These are phyloP conservation scores for Truncatella angustata DNA, from an alignment of 2,329 filamentous ascomycete genomes.

Conservation along the genomic window DNA sequence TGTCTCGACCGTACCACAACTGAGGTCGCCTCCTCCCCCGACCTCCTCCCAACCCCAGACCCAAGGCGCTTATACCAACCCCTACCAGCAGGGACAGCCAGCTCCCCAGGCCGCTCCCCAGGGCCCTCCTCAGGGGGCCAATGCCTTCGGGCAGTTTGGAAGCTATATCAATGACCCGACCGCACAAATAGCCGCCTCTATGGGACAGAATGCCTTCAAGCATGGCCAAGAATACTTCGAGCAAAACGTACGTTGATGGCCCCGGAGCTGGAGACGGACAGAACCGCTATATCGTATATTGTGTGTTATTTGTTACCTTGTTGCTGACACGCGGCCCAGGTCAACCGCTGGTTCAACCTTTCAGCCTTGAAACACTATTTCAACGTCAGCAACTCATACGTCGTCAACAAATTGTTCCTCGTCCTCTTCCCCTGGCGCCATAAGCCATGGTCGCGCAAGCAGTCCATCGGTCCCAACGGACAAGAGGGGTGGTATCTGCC, in stretches of 20 bases:
- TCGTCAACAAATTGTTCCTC: conserved; percentile 86
- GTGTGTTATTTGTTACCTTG: too few species aligned
- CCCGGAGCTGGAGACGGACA: too few species aligned
- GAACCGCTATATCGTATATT: too few species aligned
- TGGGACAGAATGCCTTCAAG: conserved; percentile 87
- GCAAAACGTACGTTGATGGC: conserved; percentile 74
- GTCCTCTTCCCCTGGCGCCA: conserved; percentile 98
- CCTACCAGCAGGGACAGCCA: conserved; percentile 63
- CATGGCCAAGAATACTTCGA: conserved; percentile 94
- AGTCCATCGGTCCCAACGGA: conserved; percentile 67
- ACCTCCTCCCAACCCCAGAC: conserved; percentile 66
- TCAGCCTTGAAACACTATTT: conserved; percentile 97
- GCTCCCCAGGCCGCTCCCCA: conserved; percentile 36
- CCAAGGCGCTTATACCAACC: conserved; percentile 66
- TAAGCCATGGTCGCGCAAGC: conserved; percentile 93
- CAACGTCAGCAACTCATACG: conserved; percentile 97
- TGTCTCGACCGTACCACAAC: conserved; percentile 94
- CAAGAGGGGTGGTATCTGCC: conserved; percentile 80
- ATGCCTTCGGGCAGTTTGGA: conserved; percentile 71
- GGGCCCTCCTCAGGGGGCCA: conserved; percentile 47
- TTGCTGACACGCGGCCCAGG: conserved; percentile 30
- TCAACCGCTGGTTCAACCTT: conserved; percentile 80
- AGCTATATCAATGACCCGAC: conserved; percentile 96
- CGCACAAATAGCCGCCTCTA: conserved; percentile 90
- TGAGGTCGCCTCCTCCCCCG: conserved; percentile 88